These are phyloP conservation scores for Thermochaetoides dissita DNA, from an alignment of 2,329 filamentous ascomycete species.

Conservation along the genomic window DNA sequence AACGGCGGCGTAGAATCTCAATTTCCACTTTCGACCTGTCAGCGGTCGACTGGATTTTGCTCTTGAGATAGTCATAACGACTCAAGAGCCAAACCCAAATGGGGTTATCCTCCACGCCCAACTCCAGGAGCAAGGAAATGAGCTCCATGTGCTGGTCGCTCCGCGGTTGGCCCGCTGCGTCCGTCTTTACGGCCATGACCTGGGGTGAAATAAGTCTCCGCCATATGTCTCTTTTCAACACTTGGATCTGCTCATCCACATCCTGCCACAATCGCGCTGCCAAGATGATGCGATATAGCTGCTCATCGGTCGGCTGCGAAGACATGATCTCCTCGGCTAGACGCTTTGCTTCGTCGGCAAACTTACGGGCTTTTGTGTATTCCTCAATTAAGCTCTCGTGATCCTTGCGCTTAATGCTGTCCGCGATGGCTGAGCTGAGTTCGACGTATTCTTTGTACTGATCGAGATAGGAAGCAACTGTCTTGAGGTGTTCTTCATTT, in stretches of 20 bases:
- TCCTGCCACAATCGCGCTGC: conserved; percentile 93
- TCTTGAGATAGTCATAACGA: conserved; percentile 76
- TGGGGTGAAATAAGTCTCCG: conserved; percentile 60
- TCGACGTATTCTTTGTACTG: conserved; percentile 72
- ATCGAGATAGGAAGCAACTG: conserved; percentile 61
- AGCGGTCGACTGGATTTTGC: conserved; percentile 64
- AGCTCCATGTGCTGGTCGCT: conserved; percentile 85
- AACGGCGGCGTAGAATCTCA: conserved; percentile 70
- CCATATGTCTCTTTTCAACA: conserved; percentile 85
- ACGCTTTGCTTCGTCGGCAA: conserved; percentile 62
- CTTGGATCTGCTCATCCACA: conserved; percentile 71
- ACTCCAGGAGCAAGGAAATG: conserved; percentile 75
- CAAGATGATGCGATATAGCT: conserved; percentile 75
- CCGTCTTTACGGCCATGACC: conserved; percentile 32
- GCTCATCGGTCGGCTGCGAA: conserved; percentile 53
- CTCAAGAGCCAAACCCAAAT: conserved; percentile 94
- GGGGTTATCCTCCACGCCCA: conserved; percentile 89
- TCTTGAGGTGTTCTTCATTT: conserved; percentile 75
- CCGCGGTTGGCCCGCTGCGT: conserved; percentile 26
- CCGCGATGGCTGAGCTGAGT: conserved; percentile 60
- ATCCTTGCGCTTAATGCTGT: conserved; percentile 81
- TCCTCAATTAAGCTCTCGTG: conserved; percentile 79
- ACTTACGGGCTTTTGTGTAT: conserved; percentile 68
- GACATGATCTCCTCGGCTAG: conserved; percentile 45
- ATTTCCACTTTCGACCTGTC: conserved; percentile 86